A percentile compares a stretch with the other conserved stretches of the same genome.
phyloP scores from a whole-genome alignment of 2,329 filamentous ascomycete genomes.

The Ophiocordyceps camponoti-saundersi region DNA sequence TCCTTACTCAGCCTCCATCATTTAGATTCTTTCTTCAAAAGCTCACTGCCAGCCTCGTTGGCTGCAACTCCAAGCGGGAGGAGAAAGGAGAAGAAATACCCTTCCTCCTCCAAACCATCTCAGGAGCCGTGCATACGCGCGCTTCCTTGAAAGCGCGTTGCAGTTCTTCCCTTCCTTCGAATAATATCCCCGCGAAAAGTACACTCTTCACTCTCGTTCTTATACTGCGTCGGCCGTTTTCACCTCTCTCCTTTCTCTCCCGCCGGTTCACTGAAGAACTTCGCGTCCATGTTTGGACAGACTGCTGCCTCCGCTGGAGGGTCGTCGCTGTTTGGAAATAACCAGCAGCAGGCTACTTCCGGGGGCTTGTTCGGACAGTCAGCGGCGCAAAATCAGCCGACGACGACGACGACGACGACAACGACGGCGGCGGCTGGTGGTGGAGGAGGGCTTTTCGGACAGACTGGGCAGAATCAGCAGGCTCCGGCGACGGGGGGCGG shows the following conservation, averaged over 20 bases:
- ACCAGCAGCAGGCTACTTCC: neutral
- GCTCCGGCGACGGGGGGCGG: neutral
- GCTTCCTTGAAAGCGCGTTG: too few species aligned
- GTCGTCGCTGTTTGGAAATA: constrained; percentile 5
- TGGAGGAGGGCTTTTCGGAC: too few species aligned
- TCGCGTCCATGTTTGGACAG: constrained; percentile 19
- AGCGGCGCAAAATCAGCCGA: constrained; percentile 5
- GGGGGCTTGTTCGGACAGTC: constrained; percentile 4
- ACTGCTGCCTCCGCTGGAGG: constrained; percentile 6
- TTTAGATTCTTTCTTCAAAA: neutral
- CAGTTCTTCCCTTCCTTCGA: too few species aligned
- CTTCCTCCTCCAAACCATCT: too few species aligned
- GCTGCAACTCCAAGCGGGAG: too few species aligned
- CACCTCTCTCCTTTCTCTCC: neutral
- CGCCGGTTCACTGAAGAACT: neutral
- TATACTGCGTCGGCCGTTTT: neutral
- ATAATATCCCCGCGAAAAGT: too few species aligned
- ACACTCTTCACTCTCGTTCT: neutral
- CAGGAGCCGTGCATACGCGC: too few species aligned
- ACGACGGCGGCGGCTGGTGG: neutral
- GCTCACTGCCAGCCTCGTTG: neutral
- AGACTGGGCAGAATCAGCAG: neutral
- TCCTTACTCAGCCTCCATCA: neutral
- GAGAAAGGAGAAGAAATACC: too few species aligned
- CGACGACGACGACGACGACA: constrained; percentile 1